Evolutionary conservation across 2,329 filamentous ascomycete species (phyloP).

Genomic region (Ophioceras dolichostomum): DNA sequence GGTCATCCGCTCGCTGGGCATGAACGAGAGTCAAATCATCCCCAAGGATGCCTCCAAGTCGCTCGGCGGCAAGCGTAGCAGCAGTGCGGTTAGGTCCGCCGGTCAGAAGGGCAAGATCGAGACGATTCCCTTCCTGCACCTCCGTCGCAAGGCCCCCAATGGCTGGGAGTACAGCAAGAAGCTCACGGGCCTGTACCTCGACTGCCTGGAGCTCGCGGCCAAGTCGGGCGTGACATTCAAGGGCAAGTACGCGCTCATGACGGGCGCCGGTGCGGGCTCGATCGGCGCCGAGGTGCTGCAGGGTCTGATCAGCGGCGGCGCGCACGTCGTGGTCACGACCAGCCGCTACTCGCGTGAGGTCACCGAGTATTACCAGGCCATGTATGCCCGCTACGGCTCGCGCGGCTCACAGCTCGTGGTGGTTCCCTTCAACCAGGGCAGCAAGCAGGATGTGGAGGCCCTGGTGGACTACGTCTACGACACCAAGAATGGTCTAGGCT

Average conservation of each 20-base stretch:
- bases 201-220: constrained; percentile 82
- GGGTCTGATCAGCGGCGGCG: constrained; percentile 90
- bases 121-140: constrained; percentile 93
- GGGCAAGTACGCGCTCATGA: constrained; percentile 96
- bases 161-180: constrained; percentile 99
- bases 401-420: constrained; percentile 94
- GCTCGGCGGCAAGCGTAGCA: constrained; percentile 35
- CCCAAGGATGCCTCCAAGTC: constrained; percentile 69
- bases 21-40: constrained; percentile 98
- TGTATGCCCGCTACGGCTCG: constrained; percentile 91
- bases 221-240: constrained; percentile 80
- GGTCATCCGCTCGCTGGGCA: constrained; percentile 83
- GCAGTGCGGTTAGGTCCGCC: constrained; percentile 33
- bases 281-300: constrained; percentile 96
- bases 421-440: constrained; percentile 97
- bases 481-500: constrained; percentile 87
- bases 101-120: constrained; percentile 82
- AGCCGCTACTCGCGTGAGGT: constrained; percentile 94
- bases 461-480: constrained; percentile 96
- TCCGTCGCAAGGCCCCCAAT: constrained; percentile 86
- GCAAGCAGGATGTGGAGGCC: constrained; percentile 93
- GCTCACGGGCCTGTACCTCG: constrained; percentile 83
- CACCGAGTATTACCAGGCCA: constrained; percentile 97
- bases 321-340: constrained; percentile 93
- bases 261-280: constrained; percentile 91